Evolutionary conservation across 2,329 filamentous ascomycete genomes (phyloP), one percentile per base, ranked within the genome.

Genomic region (Talaromyces sp.): DNA sequence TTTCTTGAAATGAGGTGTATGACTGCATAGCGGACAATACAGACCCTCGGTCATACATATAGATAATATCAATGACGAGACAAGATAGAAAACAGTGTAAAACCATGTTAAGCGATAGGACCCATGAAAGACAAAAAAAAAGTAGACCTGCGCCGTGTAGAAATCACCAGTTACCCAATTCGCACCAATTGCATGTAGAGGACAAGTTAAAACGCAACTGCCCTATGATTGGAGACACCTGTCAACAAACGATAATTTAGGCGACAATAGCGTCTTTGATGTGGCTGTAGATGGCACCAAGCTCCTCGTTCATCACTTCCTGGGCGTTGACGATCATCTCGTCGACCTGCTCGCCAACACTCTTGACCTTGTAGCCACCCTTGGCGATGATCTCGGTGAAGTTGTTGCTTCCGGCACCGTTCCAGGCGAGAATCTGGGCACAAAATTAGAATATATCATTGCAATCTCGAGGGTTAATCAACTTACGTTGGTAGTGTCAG

Each of bases 401-500:
- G 89, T 99, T 96, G 82, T 85, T 88, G 75, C 87, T 90, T 73
- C 95, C 95, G 81, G 92, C 96, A 76, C 96, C 95, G 86, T 99
- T 99, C 94, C 93, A 99, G 78, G 94, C 94, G 65, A 99, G 92
- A 74, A 96, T 84, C 81, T 83, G 67, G 1, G 27, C 16, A 8
- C 51, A 66, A 67, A n/a, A 14, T 75, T 71, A 76, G 69, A 60
- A 42, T 5, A 18, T 12, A 27, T 57, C 40, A 7, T 53, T 18
- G 3, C 30, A 18, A 18, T 44, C n/a, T 18, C 4, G 47, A 40
- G 12, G 10, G 23, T 34, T 34, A 5, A 27, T 59, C 42, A 53
- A 79, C 81, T 79, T 79, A 83, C 81, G 86, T 99, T 99, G 76
- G 88, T 87, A 69, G 96, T 99, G 76, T 91, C 88, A 57, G 82